These are phyloP conservation scores for Orbilia quercus DNA, from an alignment of 2,329 filamentous ascomycete species.

Conservation along the genomic window DNA sequence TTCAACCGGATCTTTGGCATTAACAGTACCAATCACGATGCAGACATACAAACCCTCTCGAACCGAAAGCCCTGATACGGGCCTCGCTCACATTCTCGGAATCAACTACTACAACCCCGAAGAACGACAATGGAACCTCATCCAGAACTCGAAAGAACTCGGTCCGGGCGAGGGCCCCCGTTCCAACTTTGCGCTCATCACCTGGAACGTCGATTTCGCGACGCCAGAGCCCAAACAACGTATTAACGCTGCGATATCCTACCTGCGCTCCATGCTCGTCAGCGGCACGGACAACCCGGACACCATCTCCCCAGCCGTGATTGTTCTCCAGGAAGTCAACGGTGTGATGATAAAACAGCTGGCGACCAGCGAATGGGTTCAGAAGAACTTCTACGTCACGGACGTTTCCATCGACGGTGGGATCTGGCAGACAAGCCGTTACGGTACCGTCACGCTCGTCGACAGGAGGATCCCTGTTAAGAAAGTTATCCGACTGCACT, in stretches of 20 bases:
- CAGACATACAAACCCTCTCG: conserved; percentile 22
- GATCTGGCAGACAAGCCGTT: conserved; percentile 65
- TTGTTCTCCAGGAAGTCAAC: conserved; percentile 48
- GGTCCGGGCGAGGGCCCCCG: conserved; percentile 16
- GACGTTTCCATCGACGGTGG: conserved; percentile 64
- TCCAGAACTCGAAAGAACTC: conserved; percentile 39
- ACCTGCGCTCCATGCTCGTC: conserved; percentile 47
- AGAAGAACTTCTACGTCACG: conserved; percentile 66
- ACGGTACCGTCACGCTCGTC: conserved; percentile 69
- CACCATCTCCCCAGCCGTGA: conserved; percentile 39
- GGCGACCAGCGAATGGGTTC: conserved; percentile 66
- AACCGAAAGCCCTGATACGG: conserved; percentile 30
- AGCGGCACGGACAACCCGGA: conserved; percentile 36
- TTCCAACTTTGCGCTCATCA: conserved; percentile 49
- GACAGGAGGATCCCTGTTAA: conserved; percentile 66
- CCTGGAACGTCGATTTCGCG: conserved; percentile 53
- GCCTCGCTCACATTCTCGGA: conserved; percentile 43
- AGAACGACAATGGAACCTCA: conserved; percentile 40
- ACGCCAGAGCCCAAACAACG: conserved; percentile 41
- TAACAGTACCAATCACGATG: conserved; percentile 4
- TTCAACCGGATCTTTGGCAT: not conserved
- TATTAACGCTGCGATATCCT: conserved; percentile 45
- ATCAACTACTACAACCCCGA: conserved; percentile 42
- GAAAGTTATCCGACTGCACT: conserved; percentile 68
- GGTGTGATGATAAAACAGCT: conserved; percentile 60